Evolutionary conservation across 345 rosid genomes (phyloP).

Genomic region (Ceriops tagal): DNA sequence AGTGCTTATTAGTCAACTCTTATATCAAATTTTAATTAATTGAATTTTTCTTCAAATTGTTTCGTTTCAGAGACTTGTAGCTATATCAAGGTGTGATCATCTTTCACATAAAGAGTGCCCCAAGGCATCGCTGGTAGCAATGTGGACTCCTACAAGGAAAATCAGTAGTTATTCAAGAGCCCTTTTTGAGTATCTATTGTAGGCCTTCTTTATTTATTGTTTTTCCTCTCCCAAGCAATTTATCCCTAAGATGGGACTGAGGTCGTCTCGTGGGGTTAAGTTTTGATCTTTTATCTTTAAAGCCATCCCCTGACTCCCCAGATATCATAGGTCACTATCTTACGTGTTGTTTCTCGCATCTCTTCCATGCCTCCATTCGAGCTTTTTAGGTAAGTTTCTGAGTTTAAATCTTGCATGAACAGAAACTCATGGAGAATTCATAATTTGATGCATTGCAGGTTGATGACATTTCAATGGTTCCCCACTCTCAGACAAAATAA

Average conservation of each 20-base stretch:
- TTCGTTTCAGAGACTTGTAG: slow-evolving; percentile 75
- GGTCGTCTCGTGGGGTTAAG: slow-evolving; percentile 32
- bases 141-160: slow-evolving; percentile 51
- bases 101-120: slow-evolving; percentile 98
- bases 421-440: slow-evolving; percentile 20
- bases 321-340: neutral
- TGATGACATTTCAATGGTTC: neutral
- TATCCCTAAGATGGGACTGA: slow-evolving; percentile 22
- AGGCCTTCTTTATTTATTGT: slow-evolving; percentile 1
- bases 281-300: slow-evolving; percentile 29
- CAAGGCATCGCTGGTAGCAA: slow-evolving; percentile 78
- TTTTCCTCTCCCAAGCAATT: slow-evolving; percentile 12
- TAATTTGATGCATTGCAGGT: slow-evolving; percentile 16
- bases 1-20: too few species aligned
- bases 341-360: neutral
- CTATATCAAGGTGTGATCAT: slow-evolving; percentile 94
- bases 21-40: neutral
- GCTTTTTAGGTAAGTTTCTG: neutral
- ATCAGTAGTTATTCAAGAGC: slow-evolving; percentile 36
- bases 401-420: slow-evolving; percentile 12
- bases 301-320: slow-evolving; percentile 19
- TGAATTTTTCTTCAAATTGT: neutral
- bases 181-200: slow-evolving; percentile 9
- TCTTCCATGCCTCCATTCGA: neutral
- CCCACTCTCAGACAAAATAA: too few species aligned